A percentile compares a stretch with the other conserved stretches of the same genome.
Evolutionary conservation across 345 rosid genomes (phyloP).

Genomic region (Populus nigra): DNA sequence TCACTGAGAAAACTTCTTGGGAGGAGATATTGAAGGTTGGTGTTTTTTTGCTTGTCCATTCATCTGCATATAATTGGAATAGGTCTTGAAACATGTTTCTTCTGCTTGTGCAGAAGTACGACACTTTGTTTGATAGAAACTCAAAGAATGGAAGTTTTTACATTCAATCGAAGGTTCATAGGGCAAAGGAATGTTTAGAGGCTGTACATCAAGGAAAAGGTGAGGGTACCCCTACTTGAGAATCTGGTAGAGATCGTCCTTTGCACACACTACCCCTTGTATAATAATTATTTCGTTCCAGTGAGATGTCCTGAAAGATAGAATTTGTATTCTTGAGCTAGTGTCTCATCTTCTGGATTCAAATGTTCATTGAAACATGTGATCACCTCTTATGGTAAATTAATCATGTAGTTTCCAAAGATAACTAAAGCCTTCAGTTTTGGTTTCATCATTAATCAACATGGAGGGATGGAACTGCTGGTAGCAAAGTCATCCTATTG

Average conservation of each 20-base stretch:
- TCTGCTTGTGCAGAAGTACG: conserved; percentile 59
- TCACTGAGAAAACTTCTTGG: conserved; percentile 63
- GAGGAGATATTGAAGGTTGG: conserved; percentile 72
- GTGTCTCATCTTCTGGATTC: not conserved
- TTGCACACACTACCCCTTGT: not conserved
- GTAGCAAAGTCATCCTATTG: too few relatives aligned
- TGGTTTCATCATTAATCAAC: not conserved
- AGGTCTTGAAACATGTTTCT: not conserved
- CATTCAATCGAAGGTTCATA: conserved; percentile 88
- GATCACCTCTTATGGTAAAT: not conserved
- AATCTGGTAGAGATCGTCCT: not conserved
- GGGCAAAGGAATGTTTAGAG: conserved; percentile 92
- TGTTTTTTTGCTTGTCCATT: not conserved
- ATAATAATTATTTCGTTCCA: not conserved
- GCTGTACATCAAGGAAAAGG: conserved; percentile 41
- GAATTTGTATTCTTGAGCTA: not conserved
- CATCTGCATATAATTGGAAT: not conserved
- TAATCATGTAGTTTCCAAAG: not conserved
- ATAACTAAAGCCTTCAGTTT: not conserved
- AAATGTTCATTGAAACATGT: not conserved
- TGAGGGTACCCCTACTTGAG: conserved; percentile 46
- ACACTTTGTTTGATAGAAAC: conserved; percentile 65
- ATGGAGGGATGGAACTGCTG: too few relatives aligned
- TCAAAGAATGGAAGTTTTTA: conserved; percentile 85
- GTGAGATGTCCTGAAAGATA: not conserved